Base-by-base conservation (phyloP, 495 filamentous ascomycete species). In the Venustampulla echinocandica region DNA sequence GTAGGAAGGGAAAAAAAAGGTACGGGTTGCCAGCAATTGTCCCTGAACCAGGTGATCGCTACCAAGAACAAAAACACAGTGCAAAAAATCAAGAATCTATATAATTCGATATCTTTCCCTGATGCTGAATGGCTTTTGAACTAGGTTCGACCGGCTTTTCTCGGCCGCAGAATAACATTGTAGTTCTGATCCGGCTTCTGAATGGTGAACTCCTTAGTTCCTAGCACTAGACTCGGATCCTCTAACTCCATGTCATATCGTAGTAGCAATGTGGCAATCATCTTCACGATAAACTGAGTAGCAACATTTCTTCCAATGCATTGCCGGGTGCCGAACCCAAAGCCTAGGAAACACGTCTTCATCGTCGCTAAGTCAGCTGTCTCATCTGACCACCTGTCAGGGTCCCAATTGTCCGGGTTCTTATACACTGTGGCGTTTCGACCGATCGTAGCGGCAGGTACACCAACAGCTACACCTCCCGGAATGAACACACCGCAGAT, bases 401-500 rank as follows among this genome's bases (percentile, higher is more conserved):
- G 39, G 25, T 49, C 39, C 34, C 34, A 48, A 7, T n/a, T 27
- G 27, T 48, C 24, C 0, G 45, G 45, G n/a, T 41, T 33, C n/a
- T 33, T 41, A 18, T 48, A 79, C 0, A 76, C 47, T 10, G 58
- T 59, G 10, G 51, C 46, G 22, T 69, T 58, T 0, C 61, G 57
- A 10, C 64, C n/a, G 20, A 64, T 56, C 10, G 42, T 40, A 41
- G 53, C 60, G 36, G 57, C 42, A 1, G 30, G 33, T 27, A 69
- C 64, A 2, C 71, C 73, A 3, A 82, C 61, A 17, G 65, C 56
- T 0, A 70, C 73, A 20, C 39, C 39, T 21, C 62, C 74, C 0
- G 76, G 74, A 0, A 82, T 53, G 33, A 65, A 71, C 2, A 62
- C 45, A 7, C 70, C 73, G 18, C 62, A 50, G 11, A 79, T 44